phyloP scores from a whole-genome alignment of 2,329 filamentous ascomycete genomes.

The Ramichloridium luteum region DNA sequence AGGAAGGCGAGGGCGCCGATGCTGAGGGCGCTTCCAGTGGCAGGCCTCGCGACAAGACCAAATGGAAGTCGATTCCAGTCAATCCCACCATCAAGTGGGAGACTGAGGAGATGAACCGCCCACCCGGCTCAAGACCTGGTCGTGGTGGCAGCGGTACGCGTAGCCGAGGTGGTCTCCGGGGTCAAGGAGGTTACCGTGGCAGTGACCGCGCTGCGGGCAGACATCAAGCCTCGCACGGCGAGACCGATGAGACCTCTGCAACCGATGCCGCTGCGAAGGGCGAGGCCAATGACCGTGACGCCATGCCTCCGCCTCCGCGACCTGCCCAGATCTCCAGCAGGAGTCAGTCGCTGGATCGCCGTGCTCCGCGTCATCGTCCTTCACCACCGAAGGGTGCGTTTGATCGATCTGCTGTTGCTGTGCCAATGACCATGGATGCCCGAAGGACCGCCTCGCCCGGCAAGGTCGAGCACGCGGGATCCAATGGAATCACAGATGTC shows the following conservation, averaged over 20 bases:
- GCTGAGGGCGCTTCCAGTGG: constrained; percentile 39
- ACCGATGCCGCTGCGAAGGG: constrained; percentile 7
- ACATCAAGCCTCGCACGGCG: constrained; percentile 8
- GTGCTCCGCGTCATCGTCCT: not conserved
- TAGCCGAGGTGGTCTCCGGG: constrained; percentile 32
- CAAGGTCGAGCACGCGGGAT: constrained; percentile 6
- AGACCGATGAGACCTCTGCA: constrained; percentile 3
- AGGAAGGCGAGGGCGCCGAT: constrained; percentile 53
- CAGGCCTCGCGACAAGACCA: constrained; percentile 56
- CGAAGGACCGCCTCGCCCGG: constrained; percentile 12
- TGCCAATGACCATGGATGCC: constrained; percentile 4
- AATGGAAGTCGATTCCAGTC: constrained; percentile 75
- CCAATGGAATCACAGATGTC: not conserved
- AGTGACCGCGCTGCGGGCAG: constrained; percentile 23
- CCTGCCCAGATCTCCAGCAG: constrained; percentile 10
- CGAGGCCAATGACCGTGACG: constrained; percentile 19
- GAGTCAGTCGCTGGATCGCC: not conserved
- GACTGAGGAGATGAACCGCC: constrained; percentile 41
- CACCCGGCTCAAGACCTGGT: constrained; percentile 39
- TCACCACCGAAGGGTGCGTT: not conserved
- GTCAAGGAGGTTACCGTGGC: constrained; percentile 27
- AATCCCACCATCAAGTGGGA: constrained; percentile 77
- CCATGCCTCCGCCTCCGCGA: constrained; percentile 17
- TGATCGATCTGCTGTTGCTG: not conserved
- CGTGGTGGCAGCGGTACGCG: constrained; percentile 42